phyloP scores from a whole-genome alignment of 2,329 filamentous ascomycete species.

The Elsinoe arachidis region DNA sequence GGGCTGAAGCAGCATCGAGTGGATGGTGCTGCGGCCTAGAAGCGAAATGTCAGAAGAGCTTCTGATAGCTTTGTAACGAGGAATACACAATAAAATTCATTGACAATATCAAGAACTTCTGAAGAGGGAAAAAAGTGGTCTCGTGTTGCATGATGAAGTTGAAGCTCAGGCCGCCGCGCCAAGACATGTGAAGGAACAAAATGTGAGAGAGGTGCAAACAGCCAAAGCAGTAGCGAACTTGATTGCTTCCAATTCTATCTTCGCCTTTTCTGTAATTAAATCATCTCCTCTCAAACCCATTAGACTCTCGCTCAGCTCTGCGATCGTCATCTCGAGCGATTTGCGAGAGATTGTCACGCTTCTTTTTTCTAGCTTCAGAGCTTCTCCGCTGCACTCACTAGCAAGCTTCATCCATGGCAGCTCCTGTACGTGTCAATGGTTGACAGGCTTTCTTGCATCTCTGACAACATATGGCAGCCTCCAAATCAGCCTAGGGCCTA shows the following conservation, averaged over 20 bases:
- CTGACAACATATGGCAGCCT: slow-evolving; percentile 33
- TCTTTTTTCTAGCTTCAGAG: slow-evolving; percentile 1
- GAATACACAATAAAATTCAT: background rate
- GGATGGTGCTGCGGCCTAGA: background rate
- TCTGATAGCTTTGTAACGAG: background rate
- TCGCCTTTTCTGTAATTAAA: background rate
- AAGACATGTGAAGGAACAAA: slow-evolving; percentile 12
- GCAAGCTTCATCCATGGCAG: slow-evolving; percentile 12
- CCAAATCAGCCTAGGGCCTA: slow-evolving; percentile 43
- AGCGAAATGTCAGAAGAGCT: background rate
- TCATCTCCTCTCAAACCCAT: slow-evolving; percentile 2
- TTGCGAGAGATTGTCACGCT: background rate
- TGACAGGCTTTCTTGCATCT: background rate
- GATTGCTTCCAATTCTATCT: slow-evolving; percentile 2
- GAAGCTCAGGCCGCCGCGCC: slow-evolving; percentile 14
- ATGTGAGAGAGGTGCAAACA: slow-evolving; percentile 10
- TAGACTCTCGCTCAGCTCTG: background rate
- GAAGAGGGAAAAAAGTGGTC: background rate
- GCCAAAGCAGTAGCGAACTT: slow-evolving; percentile 3
- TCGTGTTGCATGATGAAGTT: background rate
- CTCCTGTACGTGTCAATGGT: background rate
- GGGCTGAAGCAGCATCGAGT: background rate
- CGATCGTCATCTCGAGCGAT: background rate
- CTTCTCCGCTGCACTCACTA: slow-evolving; percentile 1
- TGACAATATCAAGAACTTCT: background rate